These are phyloP conservation scores for Penicillium sp. DNA, from an alignment of 2,329 filamentous ascomycete species.

Conservation along the genomic window DNA sequence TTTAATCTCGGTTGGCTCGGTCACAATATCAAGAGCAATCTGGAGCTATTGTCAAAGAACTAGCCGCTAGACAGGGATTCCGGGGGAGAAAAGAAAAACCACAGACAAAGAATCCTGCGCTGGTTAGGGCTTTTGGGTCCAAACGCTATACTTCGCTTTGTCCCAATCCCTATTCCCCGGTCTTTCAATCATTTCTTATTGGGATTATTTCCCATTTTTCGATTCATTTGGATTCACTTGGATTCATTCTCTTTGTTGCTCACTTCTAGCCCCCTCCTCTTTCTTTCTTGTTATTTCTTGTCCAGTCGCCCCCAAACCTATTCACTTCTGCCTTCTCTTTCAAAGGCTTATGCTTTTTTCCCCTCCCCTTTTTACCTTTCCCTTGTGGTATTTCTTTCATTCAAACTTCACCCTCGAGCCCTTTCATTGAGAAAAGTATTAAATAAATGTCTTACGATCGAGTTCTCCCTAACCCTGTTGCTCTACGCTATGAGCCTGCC, in stretches of 20 bases:
- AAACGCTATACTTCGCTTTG: constrained; percentile 13
- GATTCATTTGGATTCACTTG: neutral
- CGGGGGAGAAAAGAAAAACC: neutral
- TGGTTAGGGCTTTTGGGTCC: constrained; percentile 10
- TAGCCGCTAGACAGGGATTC: constrained; percentile 15
- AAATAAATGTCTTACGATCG: constrained; percentile 49
- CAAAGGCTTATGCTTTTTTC: constrained; percentile 8
- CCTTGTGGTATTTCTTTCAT: constrained; percentile 5
- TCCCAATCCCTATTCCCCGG: neutral
- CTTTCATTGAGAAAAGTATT: constrained; percentile 15
- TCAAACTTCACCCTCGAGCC: constrained; percentile 8
- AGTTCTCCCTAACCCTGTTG: constrained; percentile 45
- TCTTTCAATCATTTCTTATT: constrained; percentile 8
- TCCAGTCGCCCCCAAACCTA: neutral
- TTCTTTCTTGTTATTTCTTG: constrained; percentile 17
- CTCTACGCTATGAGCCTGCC: constrained; percentile 42
- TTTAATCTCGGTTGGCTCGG: constrained; percentile 22
- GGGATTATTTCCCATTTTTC: constrained; percentile 10
- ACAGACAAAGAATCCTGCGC: constrained; percentile 9
- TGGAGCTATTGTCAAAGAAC: constrained; percentile 20
- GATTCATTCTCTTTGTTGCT: constrained; percentile 11
- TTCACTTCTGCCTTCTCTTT: constrained; percentile 18
- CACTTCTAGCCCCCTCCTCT: neutral
- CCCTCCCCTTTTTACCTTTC: constrained; percentile 2
- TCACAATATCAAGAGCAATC: constrained; percentile 15